phyloP scores from a whole-genome alignment of 2,329 filamentous ascomycete species.

The Trichoderma gracile region DNA sequence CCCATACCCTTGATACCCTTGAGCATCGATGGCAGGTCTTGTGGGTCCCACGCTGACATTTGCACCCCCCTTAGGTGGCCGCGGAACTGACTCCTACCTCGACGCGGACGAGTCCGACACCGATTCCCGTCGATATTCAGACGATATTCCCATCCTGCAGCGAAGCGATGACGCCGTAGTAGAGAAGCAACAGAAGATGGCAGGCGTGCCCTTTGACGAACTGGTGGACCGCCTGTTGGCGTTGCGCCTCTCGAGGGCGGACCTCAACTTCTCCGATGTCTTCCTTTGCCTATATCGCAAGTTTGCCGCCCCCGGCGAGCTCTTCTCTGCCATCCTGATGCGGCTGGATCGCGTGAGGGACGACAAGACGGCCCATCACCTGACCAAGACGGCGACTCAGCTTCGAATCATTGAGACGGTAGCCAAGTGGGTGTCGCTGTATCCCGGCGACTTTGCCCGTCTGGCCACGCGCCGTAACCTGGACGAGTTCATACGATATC shows the following conservation, averaged over 20 bases:
- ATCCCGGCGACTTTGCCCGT: conserved; percentile 90
- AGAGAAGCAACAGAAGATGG: conserved; percentile 49
- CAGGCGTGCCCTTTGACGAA: conserved; percentile 64
- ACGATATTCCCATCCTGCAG: conserved; percentile 67
- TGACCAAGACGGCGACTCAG: conserved; percentile 78
- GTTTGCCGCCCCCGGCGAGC: conserved; percentile 77
- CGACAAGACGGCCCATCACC: conserved; percentile 65
- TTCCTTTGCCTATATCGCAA: conserved; percentile 94
- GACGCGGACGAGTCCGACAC: conserved; percentile 70
- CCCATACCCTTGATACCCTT: conserved; percentile 7
- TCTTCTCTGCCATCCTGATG: conserved; percentile 76
- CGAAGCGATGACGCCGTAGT: conserved; percentile 64
- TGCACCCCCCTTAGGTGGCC: conserved; percentile 50
- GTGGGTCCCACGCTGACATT: conserved; percentile 43
- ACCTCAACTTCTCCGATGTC: conserved; percentile 82
- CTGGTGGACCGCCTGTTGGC: conserved; percentile 84
- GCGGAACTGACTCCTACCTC: conserved; percentile 58
- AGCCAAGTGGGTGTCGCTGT: conserved; percentile 84
- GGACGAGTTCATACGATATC: conserved; percentile 70
- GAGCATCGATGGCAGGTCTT: conserved; percentile 19
- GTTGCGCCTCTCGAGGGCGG: conserved; percentile 79
- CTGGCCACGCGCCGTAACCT: conserved; percentile 70
- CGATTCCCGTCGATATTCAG: conserved; percentile 65
- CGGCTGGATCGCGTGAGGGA: conserved; percentile 71
- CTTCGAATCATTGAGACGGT: conserved; percentile 80